Evolutionary conservation across 1,139 yeast species (phyloP), one percentile per base, ranked within the genome.

Genomic region (Pichiaceae sp.): DNA sequence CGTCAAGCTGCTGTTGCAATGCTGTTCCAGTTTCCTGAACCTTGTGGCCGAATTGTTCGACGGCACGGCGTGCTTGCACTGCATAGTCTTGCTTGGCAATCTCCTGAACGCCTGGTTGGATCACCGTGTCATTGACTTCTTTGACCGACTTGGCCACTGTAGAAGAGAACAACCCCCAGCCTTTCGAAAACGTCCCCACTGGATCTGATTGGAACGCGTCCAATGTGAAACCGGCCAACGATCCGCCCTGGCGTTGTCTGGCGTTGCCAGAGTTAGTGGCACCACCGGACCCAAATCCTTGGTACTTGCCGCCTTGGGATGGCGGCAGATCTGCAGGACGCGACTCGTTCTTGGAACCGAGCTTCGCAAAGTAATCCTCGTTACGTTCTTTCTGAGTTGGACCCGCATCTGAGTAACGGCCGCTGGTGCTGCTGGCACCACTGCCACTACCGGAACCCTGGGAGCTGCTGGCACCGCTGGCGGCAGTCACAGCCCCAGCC

Each of bases 21-120:
- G 76, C 79, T 45, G 70, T 72, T 28, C 95, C 86, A 1, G 96
- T 86, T 51, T 86, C 94, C 55, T 83, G 94, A 69, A 89, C 83
- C 54, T 78, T 85, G 57, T 84, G 94, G 33, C 96, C 96, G 64
- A 89, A 91, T 63, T 91, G 97, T 42, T 87, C 81, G 75, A 93
- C 84, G 20, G 97, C 98, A 51, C 85, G 74, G 47, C 73, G 78
- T 8, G 97, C 91, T 54, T 87, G 95, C 39, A 62, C 65, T 25
- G 91, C 75, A 33, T 85, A 60, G 44, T 89, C 96, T 44, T 84
- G 77, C 42, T 82, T 86, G 42, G 86, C 83, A 46, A 91, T 66
- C 52, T 83, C 87, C 52, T 76, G 78, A 56, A 86, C 72, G 32
- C 93, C 77, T 15, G 98, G 98, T 57, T 84, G 85, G 49, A 91